phyloP scores from a whole-genome alignment of 208 protist genomes.

The Novymonas esmeraldas region DNA sequence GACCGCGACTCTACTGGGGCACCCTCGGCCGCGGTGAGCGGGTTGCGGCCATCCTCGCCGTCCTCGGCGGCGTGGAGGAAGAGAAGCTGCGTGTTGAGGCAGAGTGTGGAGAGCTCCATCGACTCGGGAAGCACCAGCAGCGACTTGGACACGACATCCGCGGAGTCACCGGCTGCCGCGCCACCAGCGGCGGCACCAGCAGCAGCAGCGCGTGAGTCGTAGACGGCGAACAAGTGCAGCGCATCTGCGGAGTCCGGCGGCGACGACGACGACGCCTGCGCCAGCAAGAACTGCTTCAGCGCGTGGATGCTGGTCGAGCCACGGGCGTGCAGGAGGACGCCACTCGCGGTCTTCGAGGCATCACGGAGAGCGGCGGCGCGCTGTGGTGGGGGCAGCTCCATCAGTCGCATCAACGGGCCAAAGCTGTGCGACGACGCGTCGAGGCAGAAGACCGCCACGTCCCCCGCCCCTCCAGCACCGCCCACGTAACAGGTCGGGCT shows the following conservation, averaged over 20 bases:
- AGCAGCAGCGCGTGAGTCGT: neutral
- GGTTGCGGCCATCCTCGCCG: neutral
- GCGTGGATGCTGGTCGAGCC: slow-evolving; percentile 4
- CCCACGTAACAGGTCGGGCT: neutral
- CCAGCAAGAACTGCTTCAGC: slow-evolving; percentile 15
- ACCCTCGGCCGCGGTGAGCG: neutral
- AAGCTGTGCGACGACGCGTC: slow-evolving; percentile 14
- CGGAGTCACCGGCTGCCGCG: neutral
- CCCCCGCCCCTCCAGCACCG: neutral
- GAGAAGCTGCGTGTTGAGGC: neutral
- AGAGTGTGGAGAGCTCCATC: neutral
- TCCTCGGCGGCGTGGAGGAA: neutral
- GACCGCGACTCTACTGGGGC: neutral
- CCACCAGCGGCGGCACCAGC: neutral
- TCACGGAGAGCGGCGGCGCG: slow-evolving; percentile 8
- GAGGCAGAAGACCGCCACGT: slow-evolving; percentile 19
- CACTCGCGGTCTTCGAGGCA: neutral
- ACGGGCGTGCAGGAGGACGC: slow-evolving; percentile 18
- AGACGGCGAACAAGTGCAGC: slow-evolving; percentile 23
- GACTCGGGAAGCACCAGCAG: slow-evolving; percentile 3
- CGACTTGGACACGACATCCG: neutral
- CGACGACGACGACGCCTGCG: neutral
- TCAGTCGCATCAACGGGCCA: slow-evolving; percentile 1
- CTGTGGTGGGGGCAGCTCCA: slow-evolving; percentile 11
- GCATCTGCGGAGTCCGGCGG: neutral